Evolutionary conservation across 169 alveolate genomes (phyloP).

Genomic region (Cryptosporidium parvum): DNA sequence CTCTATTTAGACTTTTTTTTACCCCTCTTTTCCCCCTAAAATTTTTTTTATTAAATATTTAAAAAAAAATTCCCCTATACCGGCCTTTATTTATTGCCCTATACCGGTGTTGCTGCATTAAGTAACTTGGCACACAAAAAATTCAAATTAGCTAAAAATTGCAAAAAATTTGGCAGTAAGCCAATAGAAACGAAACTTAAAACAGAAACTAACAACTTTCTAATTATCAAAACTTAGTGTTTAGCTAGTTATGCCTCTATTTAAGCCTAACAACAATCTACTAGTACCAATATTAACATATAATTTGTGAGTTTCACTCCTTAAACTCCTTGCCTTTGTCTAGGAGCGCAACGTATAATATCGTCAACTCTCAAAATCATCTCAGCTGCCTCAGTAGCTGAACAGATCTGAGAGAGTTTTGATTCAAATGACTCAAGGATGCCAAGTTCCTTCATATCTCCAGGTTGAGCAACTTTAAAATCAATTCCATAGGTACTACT

Average conservation of each 20-base stretch:
- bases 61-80: neutral
- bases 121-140: neutral
- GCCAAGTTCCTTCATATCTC: constrained; percentile 94
- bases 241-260: constrained; percentile 19
- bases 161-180: neutral
- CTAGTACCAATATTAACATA: neutral
- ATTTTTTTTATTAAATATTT: neutral
- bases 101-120: constrained; percentile 27
- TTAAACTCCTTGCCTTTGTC: constrained; percentile 90
- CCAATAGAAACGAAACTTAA: neutral
- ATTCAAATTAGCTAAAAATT: neutral
- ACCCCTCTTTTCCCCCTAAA: neutral
- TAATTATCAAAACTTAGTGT: constrained; percentile 1
- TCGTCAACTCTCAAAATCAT: constrained; percentile 98
- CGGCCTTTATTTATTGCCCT: neutral
- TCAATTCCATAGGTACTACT: constrained; percentile 91
- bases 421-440: constrained; percentile 96
- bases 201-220: neutral
- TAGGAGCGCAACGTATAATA: constrained; percentile 98
- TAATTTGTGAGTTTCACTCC: neutral
- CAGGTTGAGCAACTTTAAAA: constrained; percentile 92
- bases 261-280: constrained; percentile 5
- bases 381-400: constrained; percentile 99
- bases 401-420: constrained; percentile 94
- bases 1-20: constrained; percentile 12